Base-by-base conservation (phyloP, 495 filamentous ascomycete species). In the Hypoxylon fuscum region DNA sequence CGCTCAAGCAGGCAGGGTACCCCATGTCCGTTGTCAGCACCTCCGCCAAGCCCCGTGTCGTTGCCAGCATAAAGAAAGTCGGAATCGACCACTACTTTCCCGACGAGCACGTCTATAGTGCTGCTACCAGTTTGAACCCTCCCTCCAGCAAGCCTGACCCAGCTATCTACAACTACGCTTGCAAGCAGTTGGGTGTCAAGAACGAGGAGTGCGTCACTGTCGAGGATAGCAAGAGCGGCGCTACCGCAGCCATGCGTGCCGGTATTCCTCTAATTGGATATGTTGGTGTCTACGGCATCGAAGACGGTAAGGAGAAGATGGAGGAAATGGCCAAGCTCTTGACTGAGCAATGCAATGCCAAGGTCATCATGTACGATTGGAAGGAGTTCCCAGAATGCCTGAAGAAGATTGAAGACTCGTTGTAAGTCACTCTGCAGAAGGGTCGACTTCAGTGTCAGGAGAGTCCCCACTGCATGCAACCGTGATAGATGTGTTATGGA, bases 61-160 rank as follows among this genome's bases (percentile, higher is more conserved):
- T 83, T 49, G 93, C 92, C 43, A 88, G 85, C 41, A 80, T 97
- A 72, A 84, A 91, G 74, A 95, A 95, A 78, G 88, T 90, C 58
- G 84, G 80, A 52, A 89, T 92, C 73, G 89, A 87, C 73, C 85
- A 89, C 72, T 96, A 87, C 81, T 96, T 97, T 79, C 82, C 83
- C 22, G 64, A 78, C 17, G 83, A 91, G 64, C 80, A 85, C 59
- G 84, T 96, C 68, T 97, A 89, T 85, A 90, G 85, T 56, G 93
- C 93, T 29, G 93, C 93, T 27, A 92, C 87, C 27, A 89, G 85
- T 29, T 83, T 97, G 68, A 76, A 79, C 44, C 86, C 80, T 68
- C 93, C 93, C 5, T 93, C 91, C 21, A 90, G 84, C 73, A 97
- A 97, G 85, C 93, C 93, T 35, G 90, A 97, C 74, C 93, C 93